Percentiles rank a stretch among this genome's conserved stretches.
phyloP scores from a whole-genome alignment of 768 basidiomycete genomes.

The Lactarius akahatsu region DNA sequence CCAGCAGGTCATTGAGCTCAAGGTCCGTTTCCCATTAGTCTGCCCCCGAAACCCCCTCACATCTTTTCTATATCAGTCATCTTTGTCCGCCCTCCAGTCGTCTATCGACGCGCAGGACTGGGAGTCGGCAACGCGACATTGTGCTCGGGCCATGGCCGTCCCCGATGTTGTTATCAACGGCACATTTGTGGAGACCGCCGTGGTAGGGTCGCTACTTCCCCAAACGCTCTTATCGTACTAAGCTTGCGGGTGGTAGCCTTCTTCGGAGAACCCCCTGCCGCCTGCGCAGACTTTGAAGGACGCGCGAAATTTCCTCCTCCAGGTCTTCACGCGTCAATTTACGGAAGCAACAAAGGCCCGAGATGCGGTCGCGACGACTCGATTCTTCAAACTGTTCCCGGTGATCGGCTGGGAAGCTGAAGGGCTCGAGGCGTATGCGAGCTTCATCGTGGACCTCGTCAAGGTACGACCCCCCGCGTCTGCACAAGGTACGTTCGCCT shows the following conservation, averaged over 20 bases:
- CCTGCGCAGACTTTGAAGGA: constrained; percentile 79
- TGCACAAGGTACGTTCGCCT: constrained; percentile 67
- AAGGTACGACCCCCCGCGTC: constrained; percentile 72
- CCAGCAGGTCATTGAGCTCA: constrained; percentile 91
- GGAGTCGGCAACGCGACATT: constrained; percentile 92
- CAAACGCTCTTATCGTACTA: not conserved
- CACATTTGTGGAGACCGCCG: constrained; percentile 80
- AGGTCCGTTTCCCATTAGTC: constrained; percentile 49
- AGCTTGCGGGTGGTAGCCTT: constrained; percentile 61
- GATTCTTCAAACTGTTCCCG: constrained; percentile 97
- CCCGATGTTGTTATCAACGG: constrained; percentile 76
- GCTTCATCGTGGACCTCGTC: constrained; percentile 90
- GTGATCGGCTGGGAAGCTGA: constrained; percentile 91
- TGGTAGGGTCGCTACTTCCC: constrained; percentile 52
- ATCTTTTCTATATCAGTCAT: constrained; percentile 51
- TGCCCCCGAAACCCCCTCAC: constrained; percentile 24
- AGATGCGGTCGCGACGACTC: constrained; percentile 83
- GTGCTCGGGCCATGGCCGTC: constrained; percentile 86
- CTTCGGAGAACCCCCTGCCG: constrained; percentile 80
- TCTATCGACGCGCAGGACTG: constrained; percentile 84
- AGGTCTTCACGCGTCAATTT: constrained; percentile 79
- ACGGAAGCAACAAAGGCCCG: constrained; percentile 74
- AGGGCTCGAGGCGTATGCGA: constrained; percentile 88
- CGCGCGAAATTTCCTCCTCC: constrained; percentile 71
- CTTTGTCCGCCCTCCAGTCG: constrained; percentile 54